These are phyloP conservation scores for Colletotrichum echinochloae DNA, from an alignment of 2,329 filamentous ascomycete species.

Conservation along the genomic window DNA sequence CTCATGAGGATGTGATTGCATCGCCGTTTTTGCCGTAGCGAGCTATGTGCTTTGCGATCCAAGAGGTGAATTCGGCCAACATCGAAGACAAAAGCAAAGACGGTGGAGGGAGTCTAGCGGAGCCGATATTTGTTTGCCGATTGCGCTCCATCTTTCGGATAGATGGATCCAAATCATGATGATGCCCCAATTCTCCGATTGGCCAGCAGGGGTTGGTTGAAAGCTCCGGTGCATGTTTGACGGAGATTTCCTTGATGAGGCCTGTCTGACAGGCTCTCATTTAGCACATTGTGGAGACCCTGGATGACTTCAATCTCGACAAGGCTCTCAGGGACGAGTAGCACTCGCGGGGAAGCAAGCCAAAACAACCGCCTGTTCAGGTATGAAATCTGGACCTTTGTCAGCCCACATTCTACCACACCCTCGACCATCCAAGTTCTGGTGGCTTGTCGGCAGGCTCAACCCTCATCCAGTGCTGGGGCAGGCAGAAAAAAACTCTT, in stretches of 20 bases:
- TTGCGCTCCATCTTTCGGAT: constrained; percentile 28
- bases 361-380: not conserved
- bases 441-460: not conserved
- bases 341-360: not conserved
- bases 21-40: not conserved
- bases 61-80: not conserved
- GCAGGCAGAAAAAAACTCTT: constrained; percentile 13
- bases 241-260: constrained; percentile 35
- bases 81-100: not conserved
- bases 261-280: constrained; percentile 32
- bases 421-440: not conserved
- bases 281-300: constrained; percentile 32
- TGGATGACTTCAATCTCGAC: constrained; percentile 21
- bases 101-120: constrained; percentile 34
- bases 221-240: constrained; percentile 38
- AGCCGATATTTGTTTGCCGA: constrained; percentile 9
- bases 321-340: not conserved
- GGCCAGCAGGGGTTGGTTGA: constrained; percentile 22
- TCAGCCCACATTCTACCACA: not conserved
- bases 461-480: not conserved
- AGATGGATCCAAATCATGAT: constrained; percentile 31
- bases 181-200: constrained; percentile 38
- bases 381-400: not conserved
- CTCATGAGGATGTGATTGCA: not conserved
- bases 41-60: not conserved